These are phyloP conservation scores for Cytospora chrysosperma DNA, from an alignment of 2,329 filamentous ascomycete genomes.

Conservation along the genomic window DNA sequence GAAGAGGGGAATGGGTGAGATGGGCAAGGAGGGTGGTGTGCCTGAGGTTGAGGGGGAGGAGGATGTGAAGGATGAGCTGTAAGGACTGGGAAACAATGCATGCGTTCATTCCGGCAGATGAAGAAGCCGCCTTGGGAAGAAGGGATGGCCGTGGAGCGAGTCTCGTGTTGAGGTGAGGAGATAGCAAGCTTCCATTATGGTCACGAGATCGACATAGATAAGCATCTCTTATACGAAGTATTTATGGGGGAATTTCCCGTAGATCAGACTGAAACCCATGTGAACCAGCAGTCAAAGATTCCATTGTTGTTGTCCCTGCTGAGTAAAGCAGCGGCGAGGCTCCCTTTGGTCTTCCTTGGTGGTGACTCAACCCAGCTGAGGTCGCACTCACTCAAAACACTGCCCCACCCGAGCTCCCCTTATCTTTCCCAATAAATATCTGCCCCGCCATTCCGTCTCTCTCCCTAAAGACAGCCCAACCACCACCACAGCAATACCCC, in stretches of 20 bases:
- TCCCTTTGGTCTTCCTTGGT: background rate
- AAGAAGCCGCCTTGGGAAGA: no score
- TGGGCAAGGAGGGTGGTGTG: slow-evolving; percentile 35
- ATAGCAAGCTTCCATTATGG: background rate
- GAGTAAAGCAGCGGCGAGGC: slow-evolving; percentile 13
- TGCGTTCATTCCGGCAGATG: no score
- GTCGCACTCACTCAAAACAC: background rate
- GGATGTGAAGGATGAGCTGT: slow-evolving; percentile 41
- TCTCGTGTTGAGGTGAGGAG: background rate
- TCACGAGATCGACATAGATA: background rate
- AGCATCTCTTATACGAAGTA: no score
- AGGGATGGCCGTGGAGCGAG: background rate
- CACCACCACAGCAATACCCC: background rate
- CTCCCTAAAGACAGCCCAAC: slow-evolving; percentile 2
- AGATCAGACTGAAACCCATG: slow-evolving; percentile 6
- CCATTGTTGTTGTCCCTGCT: slow-evolving; percentile 3
- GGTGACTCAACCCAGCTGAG: slow-evolving; percentile 21
- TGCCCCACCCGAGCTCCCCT: slow-evolving; percentile 13
- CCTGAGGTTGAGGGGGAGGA: slow-evolving; percentile 16
- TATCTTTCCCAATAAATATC: slow-evolving; percentile 20
- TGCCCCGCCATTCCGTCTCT: slow-evolving; percentile 24
- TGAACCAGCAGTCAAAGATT: slow-evolving; percentile 1
- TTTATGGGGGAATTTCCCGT: no score
- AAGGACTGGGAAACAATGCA: background rate
- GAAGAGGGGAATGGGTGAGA: slow-evolving; percentile 38